A percentile compares a stretch with the other conserved stretches of the same genome.
Conservation (phyloP, 1,284 basidiomycete species). For the Singerocomus inundabilis region DNA sequence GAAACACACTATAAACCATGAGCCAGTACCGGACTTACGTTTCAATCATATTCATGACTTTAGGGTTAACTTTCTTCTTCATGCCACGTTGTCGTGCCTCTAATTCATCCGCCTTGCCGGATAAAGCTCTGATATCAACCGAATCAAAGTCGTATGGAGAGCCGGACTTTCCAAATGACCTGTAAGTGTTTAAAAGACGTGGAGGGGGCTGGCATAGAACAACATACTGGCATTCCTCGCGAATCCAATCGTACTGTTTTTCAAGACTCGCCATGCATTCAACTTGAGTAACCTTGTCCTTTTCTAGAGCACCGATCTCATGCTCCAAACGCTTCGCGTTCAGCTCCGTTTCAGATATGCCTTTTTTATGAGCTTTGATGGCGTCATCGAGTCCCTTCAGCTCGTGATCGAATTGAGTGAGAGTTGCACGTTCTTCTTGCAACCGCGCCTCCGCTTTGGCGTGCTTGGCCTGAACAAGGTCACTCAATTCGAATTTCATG, state of each 20-base stretch:
- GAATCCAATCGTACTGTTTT: conserved; percentile 86
- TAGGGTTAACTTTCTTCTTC: conserved; percentile 95
- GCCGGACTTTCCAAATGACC: conserved; percentile 80
- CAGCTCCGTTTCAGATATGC: conserved; percentile 72
- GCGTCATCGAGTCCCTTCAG: conserved; percentile 78
- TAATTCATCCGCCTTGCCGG: conserved; percentile 72
- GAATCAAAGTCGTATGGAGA: conserved; percentile 82
- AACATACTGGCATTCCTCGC: conserved; percentile 74
- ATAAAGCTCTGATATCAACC: conserved; percentile 67
- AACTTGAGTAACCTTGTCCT: conserved; percentile 50
- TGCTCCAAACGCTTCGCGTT: conserved; percentile 60
- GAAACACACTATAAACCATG: not conserved
- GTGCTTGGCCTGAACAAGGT: conserved; percentile 46
- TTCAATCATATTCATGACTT: conserved; percentile 96
- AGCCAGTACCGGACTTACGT: conserved; percentile 49
- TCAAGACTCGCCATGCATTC: conserved; percentile 63
- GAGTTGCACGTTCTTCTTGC: conserved; percentile 79
- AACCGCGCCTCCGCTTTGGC: conserved; percentile 72
- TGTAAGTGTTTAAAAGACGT: conserved; percentile 28
- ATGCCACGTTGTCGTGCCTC: conserved; percentile 81
- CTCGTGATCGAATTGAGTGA: conserved; percentile 88
- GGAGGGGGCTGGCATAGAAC: not conserved
- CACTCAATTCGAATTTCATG: not conserved
- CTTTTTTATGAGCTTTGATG: conserved; percentile 81
- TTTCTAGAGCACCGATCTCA: conserved; percentile 48